Evolutionary conservation across 768 basidiomycete genomes (phyloP).

Genomic region (Trametes gibbosa): DNA sequence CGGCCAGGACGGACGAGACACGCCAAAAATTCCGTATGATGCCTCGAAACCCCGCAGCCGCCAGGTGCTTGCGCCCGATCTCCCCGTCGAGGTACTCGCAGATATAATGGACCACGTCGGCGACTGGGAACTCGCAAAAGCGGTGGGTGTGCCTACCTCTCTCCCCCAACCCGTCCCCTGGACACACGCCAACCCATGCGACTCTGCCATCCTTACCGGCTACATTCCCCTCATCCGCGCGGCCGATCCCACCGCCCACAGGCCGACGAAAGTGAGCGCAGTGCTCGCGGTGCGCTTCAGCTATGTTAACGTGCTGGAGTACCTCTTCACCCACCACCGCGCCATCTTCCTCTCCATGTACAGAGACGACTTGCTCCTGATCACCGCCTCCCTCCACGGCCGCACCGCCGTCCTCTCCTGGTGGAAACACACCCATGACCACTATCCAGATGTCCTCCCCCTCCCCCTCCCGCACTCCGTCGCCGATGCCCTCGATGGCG

Average conservation of each 20-base stretch:
- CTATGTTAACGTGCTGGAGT: conserved; percentile 73
- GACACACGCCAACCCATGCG: conserved; percentile 65
- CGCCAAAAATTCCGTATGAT: not conserved
- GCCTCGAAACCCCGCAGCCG: conserved; percentile 28
- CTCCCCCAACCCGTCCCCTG: conserved; percentile 66
- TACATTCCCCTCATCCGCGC: conserved; percentile 59
- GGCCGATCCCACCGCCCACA: conserved; percentile 50
- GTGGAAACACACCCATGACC: conserved; percentile 70
- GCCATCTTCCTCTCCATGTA: conserved; percentile 63
- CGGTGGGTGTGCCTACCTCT: conserved; percentile 72
- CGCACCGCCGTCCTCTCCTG: conserved; percentile 71
- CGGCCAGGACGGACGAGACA: not conserved
- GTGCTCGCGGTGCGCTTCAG: conserved; percentile 66
- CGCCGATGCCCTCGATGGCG: conserved; percentile 72
- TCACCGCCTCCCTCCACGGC: conserved; percentile 75
- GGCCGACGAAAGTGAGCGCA: conserved; percentile 71
- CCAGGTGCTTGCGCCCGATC: conserved; percentile 45
- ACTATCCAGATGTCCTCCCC: conserved; percentile 57
- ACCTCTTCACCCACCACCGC: conserved; percentile 64
- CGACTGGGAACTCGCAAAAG: conserved; percentile 81
- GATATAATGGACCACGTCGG: conserved; percentile 76
- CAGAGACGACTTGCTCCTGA: conserved; percentile 67
- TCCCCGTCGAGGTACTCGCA: conserved; percentile 75
- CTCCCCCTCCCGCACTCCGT: conserved; percentile 53
- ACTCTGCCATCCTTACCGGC: conserved; percentile 70